phyloP scores from a whole-genome alignment of 2,329 filamentous ascomycete species.

The Cryphonectria carpinicola region DNA sequence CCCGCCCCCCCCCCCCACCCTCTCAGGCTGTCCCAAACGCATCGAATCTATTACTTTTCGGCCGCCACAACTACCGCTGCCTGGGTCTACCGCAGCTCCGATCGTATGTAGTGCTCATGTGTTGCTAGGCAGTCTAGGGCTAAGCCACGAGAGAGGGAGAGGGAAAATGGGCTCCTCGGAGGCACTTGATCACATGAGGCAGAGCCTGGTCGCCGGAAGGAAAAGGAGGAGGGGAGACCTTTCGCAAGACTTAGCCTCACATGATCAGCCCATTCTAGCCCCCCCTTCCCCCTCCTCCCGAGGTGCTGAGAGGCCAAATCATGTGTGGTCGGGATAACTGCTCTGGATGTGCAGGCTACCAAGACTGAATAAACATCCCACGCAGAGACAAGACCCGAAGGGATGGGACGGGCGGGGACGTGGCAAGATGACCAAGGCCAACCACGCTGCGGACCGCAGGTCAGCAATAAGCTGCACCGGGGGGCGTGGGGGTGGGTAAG shows the following conservation, averaged over 20 bases:
- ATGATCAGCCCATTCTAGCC: background rate
- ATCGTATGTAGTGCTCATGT: background rate
- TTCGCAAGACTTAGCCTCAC: background rate
- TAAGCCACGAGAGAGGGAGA: background rate
- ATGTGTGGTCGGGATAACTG: background rate
- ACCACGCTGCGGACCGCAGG: constrained; percentile 13
- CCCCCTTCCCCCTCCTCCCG: too few relatives aligned
- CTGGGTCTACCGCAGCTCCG: background rate
- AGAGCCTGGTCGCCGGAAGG: background rate
- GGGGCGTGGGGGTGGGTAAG: constrained; percentile 17
- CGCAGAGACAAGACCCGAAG: background rate
- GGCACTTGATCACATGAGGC: background rate
- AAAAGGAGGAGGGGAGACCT: background rate
- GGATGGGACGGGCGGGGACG: background rate
- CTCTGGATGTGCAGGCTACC: background rate
- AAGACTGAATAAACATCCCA: background rate
- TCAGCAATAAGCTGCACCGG: constrained; percentile 10
- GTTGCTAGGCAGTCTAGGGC: background rate
- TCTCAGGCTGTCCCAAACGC: background rate
- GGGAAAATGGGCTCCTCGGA: background rate
- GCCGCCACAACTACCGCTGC: background rate
- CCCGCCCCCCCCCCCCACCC: too few relatives aligned
- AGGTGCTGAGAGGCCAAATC: background rate
- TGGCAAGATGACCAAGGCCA: background rate
- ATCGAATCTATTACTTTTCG: background rate